These are phyloP conservation scores for Benincasa hispida DNA, from an alignment of 306 rosid species.

Conservation along the genomic window DNA sequence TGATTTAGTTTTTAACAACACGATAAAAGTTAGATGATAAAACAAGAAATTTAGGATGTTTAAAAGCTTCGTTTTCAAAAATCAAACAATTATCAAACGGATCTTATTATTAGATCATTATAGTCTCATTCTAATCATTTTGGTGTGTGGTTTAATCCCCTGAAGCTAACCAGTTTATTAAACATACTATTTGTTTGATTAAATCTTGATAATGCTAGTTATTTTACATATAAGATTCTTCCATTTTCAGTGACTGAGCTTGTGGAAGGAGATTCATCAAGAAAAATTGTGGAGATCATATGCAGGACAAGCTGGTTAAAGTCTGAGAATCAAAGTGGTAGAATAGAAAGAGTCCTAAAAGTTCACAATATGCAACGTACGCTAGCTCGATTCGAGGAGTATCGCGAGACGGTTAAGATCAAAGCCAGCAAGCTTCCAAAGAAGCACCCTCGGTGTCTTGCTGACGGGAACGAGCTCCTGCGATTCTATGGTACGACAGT, in stretches of 20 bases:
- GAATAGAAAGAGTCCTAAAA: conserved; percentile 76
- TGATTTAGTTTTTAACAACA: too few relatives aligned
- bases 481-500: conserved; percentile 77
- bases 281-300: conserved; percentile 80
- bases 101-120: too few relatives aligned
- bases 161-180: neutral
- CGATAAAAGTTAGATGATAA: too few relatives aligned
- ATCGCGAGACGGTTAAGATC: conserved; percentile 68
- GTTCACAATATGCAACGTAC: conserved; percentile 96
- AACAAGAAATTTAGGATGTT: too few relatives aligned
- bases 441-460: conserved; percentile 87
- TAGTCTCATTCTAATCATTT: neutral
- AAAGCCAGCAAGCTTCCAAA: conserved; percentile 85
- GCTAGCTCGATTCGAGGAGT: conserved; percentile 71
- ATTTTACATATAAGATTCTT: neutral
- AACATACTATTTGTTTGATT: too few relatives aligned
- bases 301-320: conserved; percentile 81
- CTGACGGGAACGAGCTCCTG: conserved; percentile 92
- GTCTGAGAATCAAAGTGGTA: conserved; percentile 59
- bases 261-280: conserved; percentile 90
- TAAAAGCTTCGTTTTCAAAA: too few relatives aligned
- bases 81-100: too few relatives aligned
- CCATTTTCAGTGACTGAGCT: conserved; percentile 62
- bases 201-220: neutral
- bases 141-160: neutral